Evolutionary conservation across 2,329 filamentous ascomycete species (phyloP).

Genomic region (Capronia coronata): DNA sequence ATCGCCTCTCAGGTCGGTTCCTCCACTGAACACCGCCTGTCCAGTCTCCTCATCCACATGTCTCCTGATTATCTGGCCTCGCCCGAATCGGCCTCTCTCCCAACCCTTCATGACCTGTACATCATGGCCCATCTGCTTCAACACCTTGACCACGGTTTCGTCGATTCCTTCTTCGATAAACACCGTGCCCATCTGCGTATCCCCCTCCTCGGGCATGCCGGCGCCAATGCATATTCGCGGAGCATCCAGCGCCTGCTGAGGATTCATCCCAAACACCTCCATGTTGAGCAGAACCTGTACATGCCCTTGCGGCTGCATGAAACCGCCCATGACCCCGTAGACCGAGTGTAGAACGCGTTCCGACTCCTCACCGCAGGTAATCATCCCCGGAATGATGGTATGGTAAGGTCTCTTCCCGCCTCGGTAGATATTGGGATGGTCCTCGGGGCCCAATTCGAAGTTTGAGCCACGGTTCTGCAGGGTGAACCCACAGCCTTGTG

Average conservation of each 20-base stretch:
- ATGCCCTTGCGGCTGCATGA: slow-evolving; percentile 97
- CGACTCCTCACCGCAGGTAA: slow-evolving; percentile 55
- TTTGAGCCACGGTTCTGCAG: slow-evolving; percentile 86
- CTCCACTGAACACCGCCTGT: slow-evolving; percentile 71
- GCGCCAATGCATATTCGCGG: slow-evolving; percentile 84
- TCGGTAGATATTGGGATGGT: slow-evolving; percentile 73
- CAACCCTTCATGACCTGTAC: slow-evolving; percentile 62
- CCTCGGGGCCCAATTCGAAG: slow-evolving; percentile 60
- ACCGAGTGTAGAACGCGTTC: slow-evolving; percentile 74
- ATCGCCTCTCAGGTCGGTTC: slow-evolving; percentile 82
- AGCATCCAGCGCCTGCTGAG: slow-evolving; percentile 83
- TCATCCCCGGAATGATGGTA: slow-evolving; percentile 90
- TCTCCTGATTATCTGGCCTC: slow-evolving; percentile 78
- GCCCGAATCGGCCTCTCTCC: slow-evolving; percentile 64
- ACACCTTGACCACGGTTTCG: slow-evolving; percentile 58
- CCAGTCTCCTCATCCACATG: slow-evolving; percentile 62
- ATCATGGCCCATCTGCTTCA: slow-evolving; percentile 65
- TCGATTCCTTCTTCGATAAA: slow-evolving; percentile 78
- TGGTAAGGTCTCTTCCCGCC: slow-evolving; percentile 89
- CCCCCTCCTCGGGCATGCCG: slow-evolving; percentile 49
- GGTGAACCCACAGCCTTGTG: slow-evolving; percentile 79
- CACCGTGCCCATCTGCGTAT: slow-evolving; percentile 40
- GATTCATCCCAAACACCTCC: slow-evolving; percentile 70
- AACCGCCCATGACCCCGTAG: slow-evolving; percentile 95
- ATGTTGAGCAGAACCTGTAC: slow-evolving; percentile 89